Evolutionary conservation across 1,139 yeast genomes (phyloP).

Genomic region (Diutina sp.): DNA sequence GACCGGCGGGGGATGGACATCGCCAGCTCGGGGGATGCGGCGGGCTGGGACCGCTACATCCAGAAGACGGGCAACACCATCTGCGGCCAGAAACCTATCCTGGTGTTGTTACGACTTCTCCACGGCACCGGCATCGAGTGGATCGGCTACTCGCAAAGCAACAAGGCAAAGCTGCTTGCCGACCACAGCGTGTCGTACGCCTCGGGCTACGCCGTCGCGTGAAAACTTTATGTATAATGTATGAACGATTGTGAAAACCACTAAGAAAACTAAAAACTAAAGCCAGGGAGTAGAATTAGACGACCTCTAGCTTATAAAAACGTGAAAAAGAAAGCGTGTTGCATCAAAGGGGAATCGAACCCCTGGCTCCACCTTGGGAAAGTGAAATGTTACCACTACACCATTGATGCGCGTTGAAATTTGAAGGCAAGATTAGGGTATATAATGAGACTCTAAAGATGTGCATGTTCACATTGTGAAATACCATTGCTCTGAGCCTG

Average conservation of each 20-base stretch:
- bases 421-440: too few species aligned
- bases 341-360: slow-evolving; percentile 3
- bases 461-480: too few species aligned
- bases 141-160: slow-evolving; percentile 79
- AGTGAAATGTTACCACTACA: slow-evolving; percentile 3
- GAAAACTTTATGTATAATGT: slow-evolving; percentile 1
- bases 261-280: too few species aligned
- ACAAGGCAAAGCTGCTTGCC: slow-evolving; percentile 26
- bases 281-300: too few species aligned
- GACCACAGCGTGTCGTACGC: slow-evolving; percentile 91
- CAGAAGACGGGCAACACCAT: slow-evolving; percentile 70
- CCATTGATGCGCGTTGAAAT: neutral
- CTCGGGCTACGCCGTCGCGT: slow-evolving; percentile 45
- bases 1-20: slow-evolving; percentile 62
- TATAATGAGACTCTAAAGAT: too few species aligned
- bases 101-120: slow-evolving; percentile 43
- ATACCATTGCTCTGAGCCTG: too few species aligned
- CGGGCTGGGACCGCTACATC: slow-evolving; percentile 58
- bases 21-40: slow-evolving; percentile 40
- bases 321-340: neutral
- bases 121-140: slow-evolving; percentile 39
- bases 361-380: slow-evolving; percentile 3
- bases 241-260: neutral
- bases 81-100: slow-evolving; percentile 84
- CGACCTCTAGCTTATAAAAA: too few species aligned